Base-by-base conservation (phyloP, 805 yeast species). In the Candida golubevii region DNA sequence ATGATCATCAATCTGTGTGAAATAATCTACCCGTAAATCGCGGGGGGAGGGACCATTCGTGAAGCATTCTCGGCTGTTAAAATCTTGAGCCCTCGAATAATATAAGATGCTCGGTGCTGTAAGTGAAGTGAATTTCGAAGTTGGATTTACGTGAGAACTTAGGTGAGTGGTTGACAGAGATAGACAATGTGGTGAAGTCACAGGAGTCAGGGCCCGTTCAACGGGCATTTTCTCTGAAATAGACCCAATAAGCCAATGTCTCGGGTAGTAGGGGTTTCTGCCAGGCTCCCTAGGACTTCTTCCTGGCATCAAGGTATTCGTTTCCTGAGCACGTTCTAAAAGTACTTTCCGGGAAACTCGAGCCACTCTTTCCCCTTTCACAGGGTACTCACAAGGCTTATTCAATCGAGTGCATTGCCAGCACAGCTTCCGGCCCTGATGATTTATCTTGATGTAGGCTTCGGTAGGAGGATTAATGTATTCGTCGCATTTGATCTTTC, bases 401-500 rank as follows among this genome's bases (percentile, higher is more conserved):
- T 55, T 58, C 29, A 63, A 55, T 31, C 68, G 54, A 6, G 56
- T 54, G 48, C 72, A 66, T 41, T 62, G 67, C 61, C 67, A 60
- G 46, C 73, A 68, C 44, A 53, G 35, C 61, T 67, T 45, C 56
- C 65, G 23, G 44, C 59, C 51, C 33, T 53, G 57, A 9, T 44
- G 34, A 38, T 53, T 53, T 37, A 49, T 42, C 8, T 29, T 39
- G 18, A 41, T 40, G 26, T 29, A 38, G 10, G 55, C 55, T 15
- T 41, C 52, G 9, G 42, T 41, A 3, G 57, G 57, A 8, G 55
- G 54, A 26, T 47, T 36, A 23, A 38, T 23, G 37, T 45, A 51
- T 44, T 68, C 73, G 34, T 66, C 69, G 36, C 73, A 68, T 47
- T 71, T 71, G 38, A 71, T 70, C 46, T 71, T 71, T 41, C 73